Conservation (phyloP, 2,329 filamentous ascomycete species). For the Venturia nashicola region DNA sequence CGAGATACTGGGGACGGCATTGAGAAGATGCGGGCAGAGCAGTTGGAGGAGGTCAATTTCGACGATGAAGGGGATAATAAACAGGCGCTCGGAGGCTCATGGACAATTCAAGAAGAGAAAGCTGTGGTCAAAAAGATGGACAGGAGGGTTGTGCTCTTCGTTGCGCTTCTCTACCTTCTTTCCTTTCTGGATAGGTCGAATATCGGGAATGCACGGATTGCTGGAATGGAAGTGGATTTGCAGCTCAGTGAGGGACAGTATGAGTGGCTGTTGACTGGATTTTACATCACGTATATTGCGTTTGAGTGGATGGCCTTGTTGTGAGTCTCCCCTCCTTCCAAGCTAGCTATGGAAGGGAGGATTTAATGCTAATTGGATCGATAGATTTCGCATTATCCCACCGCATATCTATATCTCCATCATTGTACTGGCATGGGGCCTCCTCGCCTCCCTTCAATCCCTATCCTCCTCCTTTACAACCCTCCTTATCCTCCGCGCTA, state of each 20-base stretch:
- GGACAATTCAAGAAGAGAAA: slow-evolving; percentile 56
- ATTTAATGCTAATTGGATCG: not conserved
- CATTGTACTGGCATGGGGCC: slow-evolving; percentile 67
- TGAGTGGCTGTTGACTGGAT: slow-evolving; percentile 49
- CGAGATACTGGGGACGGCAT: not conserved
- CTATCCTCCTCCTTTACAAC: slow-evolving; percentile 32
- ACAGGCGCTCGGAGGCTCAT: not conserved
- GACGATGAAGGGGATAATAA: slow-evolving; percentile 14
- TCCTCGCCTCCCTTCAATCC: slow-evolving; percentile 61
- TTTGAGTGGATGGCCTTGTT: slow-evolving; percentile 57
- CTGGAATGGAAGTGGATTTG: slow-evolving; percentile 43
- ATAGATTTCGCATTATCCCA: slow-evolving; percentile 42
- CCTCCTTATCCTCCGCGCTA: slow-evolving; percentile 49
- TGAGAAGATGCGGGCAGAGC: not conserved
- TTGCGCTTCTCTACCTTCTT: slow-evolving; percentile 72
- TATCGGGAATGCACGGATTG: slow-evolving; percentile 51
- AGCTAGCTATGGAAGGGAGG: not conserved
- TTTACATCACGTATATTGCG: slow-evolving; percentile 51
- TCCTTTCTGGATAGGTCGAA: slow-evolving; percentile 78
- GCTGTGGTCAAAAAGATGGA: slow-evolving; percentile 66
- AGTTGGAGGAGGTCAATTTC: slow-evolving; percentile 28
- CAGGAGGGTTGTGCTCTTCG: slow-evolving; percentile 62
- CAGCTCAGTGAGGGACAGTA: slow-evolving; percentile 43
- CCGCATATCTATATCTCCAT: slow-evolving; percentile 48
- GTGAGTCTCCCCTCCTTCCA: slow-evolving; percentile 17